phyloP scores from a whole-genome alignment of 768 basidiomycete species.

The Pholiota molesta region DNA sequence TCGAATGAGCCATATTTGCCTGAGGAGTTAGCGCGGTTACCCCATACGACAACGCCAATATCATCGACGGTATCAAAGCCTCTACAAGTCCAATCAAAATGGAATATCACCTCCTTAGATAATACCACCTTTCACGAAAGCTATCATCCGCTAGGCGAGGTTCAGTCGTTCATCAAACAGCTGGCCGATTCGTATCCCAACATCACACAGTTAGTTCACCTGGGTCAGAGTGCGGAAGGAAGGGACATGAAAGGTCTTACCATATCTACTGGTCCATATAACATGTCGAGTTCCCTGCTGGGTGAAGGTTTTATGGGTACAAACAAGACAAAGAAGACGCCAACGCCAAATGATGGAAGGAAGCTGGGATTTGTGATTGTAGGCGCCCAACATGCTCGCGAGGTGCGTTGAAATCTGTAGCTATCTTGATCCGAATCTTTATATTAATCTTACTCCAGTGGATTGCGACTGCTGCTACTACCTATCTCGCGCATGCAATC shows the following conservation, averaged over 20 bases:
- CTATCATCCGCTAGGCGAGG: conserved; percentile 62
- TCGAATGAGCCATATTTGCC: conserved; percentile 23
- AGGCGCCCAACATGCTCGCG: conserved; percentile 38
- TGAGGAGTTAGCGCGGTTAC: conserved; percentile 23
- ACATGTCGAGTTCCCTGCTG: conserved; percentile 2
- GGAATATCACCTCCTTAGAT: conserved; percentile 35
- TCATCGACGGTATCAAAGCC: conserved; percentile 11
- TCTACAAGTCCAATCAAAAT: conserved; percentile 20
- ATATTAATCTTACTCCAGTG: conserved; percentile 48
- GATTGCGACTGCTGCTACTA: conserved; percentile 75
- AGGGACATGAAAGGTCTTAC: conserved; percentile 59
- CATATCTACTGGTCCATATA: conserved; percentile 38
- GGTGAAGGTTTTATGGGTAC: conserved; percentile 20
- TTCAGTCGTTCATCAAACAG: conserved; percentile 53
- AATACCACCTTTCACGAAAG: conserved; percentile 43
- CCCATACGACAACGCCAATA: conserved; percentile 25
- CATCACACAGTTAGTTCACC: conserved; percentile 41
- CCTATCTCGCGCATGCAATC: conserved; percentile 76
- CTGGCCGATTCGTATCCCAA: conserved; percentile 50
- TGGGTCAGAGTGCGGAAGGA: conserved; percentile 64
- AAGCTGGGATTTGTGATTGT: conserved; percentile 67
- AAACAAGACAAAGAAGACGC: conserved; percentile 20
- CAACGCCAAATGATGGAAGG: conserved; percentile 15
- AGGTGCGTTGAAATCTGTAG: conserved; percentile 4
- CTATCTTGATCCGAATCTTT: background rate